These are phyloP conservation scores for Hemileccinum impolitum DNA, from an alignment of 768 basidiomycete species.

Conservation along the genomic window DNA sequence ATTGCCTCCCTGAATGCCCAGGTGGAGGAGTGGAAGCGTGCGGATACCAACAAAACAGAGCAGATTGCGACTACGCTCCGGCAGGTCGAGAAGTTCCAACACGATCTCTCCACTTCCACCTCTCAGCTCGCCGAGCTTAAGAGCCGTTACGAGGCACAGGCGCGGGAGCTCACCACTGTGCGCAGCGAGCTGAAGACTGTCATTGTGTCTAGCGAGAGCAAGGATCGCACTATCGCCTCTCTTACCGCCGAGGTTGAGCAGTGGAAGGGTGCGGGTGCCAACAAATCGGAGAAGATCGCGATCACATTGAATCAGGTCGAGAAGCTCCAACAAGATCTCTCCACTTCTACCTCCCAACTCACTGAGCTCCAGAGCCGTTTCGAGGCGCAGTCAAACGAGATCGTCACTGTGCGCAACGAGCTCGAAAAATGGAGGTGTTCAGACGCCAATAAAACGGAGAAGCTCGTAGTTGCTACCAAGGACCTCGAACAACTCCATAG, in stretches of 20 bases:
- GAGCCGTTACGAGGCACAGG: neutral
- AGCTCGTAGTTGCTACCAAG: neutral
- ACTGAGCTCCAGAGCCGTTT: neutral
- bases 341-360: neutral
- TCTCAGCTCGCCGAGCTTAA: neutral
- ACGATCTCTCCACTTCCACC: neutral
- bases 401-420: neutral
- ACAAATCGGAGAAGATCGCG: neutral
- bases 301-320: neutral
- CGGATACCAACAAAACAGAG: neutral
- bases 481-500: neutral
- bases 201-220: neutral
- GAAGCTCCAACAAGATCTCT: neutral
- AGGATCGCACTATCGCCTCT: neutral
- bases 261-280: neutral
- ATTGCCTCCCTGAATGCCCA: neutral
- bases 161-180: neutral
- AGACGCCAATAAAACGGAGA: neutral
- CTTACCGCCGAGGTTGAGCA: neutral
- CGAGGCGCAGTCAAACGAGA: neutral
- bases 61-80: neutral
- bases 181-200: neutral
- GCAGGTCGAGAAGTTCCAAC: neutral
- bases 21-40: neutral
- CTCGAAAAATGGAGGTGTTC: slow-evolving; percentile 1